Conservation (phyloP, 148 eudicot genomes). For the Dianthus caryophyllus region DNA sequence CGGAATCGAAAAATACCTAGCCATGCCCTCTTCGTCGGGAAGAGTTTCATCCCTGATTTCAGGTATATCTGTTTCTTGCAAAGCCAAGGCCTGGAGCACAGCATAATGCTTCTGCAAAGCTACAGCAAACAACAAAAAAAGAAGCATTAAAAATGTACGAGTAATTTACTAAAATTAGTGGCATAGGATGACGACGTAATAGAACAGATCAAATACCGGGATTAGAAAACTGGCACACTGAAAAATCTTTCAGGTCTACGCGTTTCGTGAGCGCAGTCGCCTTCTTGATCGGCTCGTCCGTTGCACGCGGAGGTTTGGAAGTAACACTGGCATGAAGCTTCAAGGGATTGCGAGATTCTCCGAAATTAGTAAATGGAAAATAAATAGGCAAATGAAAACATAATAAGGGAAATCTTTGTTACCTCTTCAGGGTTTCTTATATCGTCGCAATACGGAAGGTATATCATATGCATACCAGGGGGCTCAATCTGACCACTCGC, state of each 20-base stretch:
- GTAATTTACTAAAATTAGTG: background rate
- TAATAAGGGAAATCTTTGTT: constrained; percentile 10
- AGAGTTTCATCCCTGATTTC: constrained; percentile 85
- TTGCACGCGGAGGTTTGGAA: constrained; percentile 44
- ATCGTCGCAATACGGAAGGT: constrained; percentile 93
- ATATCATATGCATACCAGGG: constrained; percentile 96
- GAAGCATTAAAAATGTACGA: background rate
- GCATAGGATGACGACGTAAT: background rate
- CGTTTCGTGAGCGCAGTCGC: constrained; percentile 69
- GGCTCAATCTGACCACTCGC: constrained; percentile 87
- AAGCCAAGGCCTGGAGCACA: constrained; percentile 80
- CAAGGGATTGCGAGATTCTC: constrained; percentile 21
- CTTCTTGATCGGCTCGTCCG: constrained; percentile 67
- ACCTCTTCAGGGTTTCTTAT: constrained; percentile 86
- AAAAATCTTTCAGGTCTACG: constrained; percentile 74
- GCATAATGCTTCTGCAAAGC: constrained; percentile 99
- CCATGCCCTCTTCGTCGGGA: constrained; percentile 94
- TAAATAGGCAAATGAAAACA: background rate
- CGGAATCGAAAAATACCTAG: constrained; percentile 41
- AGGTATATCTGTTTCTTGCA: constrained; percentile 93
- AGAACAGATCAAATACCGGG: constrained; percentile 50
- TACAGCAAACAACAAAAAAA: constrained; percentile 25
- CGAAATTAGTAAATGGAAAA: constrained; percentile 3
- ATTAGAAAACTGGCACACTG: constrained; percentile 91
- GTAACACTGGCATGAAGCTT: constrained; percentile 55